Evolutionary conservation across 148 eudicot species (phyloP), one percentile per base, ranked within the genome.

Genomic region (Dianthus caryophyllus): DNA sequence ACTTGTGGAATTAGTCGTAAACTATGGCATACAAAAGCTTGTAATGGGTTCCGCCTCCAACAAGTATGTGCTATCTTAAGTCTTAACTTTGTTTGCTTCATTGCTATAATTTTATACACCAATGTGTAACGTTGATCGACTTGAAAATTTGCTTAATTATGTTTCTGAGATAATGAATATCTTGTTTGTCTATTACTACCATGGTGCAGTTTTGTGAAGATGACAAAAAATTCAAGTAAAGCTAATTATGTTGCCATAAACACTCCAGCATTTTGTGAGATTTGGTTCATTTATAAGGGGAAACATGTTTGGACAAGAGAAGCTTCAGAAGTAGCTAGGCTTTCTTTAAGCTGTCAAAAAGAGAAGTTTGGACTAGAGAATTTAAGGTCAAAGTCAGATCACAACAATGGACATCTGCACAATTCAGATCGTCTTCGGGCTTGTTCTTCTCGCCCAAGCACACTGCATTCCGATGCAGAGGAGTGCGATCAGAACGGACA

Each of bases 231-330:
- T 73, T 84, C 87, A 8, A 67, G 75, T 61, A 80, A 84, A 78
- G 85, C 88, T 30, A 76, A 56, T 70, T 80, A 79, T 75, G 84
- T 78, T 56, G 83, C 86, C 60, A 91, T 80, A 80, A 68, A 72
- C 75, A 87, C 84, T 70, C 95, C 97, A 56, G 63, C 72, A 1
- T 91, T 71, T 78, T 91, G 95, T 75, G 81, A 88, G 80, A 82
- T 91, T 60, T 81, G 77, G 85, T 86, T 84, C 69, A 79, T 91
- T 66, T 56, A 81, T 68, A 91, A 84, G 80, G 95, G 89, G 68
- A 86, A 83, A 67, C 83, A 73, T 71, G 59, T 77, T 16, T 86
- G 91, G 95, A 88, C 84, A 59, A 81, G 80, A 80, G 80, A 86
- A 79, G 87, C 87, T 75, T 73, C 59, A 55, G 80, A 65, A 38